These are phyloP conservation scores for Aspergillus steynii DNA, from an alignment of 495 filamentous ascomycete genomes.

Conservation along the genomic window DNA sequence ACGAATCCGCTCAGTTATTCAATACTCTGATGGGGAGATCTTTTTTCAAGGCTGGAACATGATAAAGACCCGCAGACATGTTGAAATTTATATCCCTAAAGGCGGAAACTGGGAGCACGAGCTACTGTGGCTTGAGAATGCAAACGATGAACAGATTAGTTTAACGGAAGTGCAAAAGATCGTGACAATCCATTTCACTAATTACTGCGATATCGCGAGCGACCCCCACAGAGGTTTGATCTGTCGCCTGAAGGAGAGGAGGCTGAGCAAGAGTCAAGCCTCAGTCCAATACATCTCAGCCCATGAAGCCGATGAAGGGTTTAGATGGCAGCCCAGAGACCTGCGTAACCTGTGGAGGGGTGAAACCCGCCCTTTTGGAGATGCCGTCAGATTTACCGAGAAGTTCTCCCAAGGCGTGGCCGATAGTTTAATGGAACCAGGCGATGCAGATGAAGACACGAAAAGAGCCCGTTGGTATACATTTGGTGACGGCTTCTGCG, in stretches of 20 bases:
- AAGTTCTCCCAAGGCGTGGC: conserved; percentile 21
- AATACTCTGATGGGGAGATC: conserved; percentile 7
- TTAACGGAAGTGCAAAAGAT: conserved; percentile 23
- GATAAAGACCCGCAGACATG: conserved; percentile 11
- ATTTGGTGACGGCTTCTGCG: conserved; percentile 73
- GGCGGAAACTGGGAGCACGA: conserved; percentile 13
- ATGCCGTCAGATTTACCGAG: background rate
- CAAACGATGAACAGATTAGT: conserved; percentile 17
- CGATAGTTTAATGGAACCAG: conserved; percentile 12
- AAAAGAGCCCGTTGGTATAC: conserved; percentile 47
- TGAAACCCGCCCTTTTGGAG: conserved; percentile 30
- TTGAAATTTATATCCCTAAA: conserved; percentile 21
- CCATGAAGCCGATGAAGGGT: conserved; percentile 26
- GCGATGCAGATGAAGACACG: background rate
- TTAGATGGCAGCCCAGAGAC: conserved; percentile 4
- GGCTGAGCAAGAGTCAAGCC: conserved; percentile 10
- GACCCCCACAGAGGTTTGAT: conserved; percentile 18
- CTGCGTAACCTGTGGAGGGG: conserved; percentile 37
- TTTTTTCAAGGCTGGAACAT: conserved; percentile 25
- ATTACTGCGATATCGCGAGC: conserved; percentile 19
- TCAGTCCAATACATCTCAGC: conserved; percentile 31
- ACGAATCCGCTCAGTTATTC: conserved; percentile 18
- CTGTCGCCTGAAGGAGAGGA: conserved; percentile 33
- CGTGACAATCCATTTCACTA: conserved; percentile 34
- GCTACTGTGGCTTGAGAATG: conserved; percentile 28